Percentiles rank a stretch among this genome's conserved stretches.
Evolutionary conservation across 2,329 filamentous ascomycete genomes (phyloP).

Genomic region (Talaromyces sp.): DNA sequence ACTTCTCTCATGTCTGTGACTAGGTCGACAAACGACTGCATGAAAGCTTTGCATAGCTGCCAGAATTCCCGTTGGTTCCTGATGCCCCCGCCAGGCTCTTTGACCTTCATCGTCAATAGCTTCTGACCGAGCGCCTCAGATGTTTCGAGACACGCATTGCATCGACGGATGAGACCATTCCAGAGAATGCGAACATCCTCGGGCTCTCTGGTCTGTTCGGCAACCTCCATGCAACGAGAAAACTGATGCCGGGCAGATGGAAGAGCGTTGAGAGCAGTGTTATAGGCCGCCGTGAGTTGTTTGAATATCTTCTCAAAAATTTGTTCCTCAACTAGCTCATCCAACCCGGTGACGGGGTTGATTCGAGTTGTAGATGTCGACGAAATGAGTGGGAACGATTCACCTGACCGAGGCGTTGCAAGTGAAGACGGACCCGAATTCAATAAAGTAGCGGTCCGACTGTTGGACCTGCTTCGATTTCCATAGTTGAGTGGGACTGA

Average conservation of each 20-base stretch:
- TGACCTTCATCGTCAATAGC: constrained; percentile 75
- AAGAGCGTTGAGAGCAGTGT: constrained; percentile 65
- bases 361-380: constrained; percentile 45
- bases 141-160: constrained; percentile 63
- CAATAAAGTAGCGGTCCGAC: constrained; percentile 49
- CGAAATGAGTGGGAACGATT: constrained; percentile 60
- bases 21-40: constrained; percentile 44
- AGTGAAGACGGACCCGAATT: constrained; percentile 43
- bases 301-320: constrained; percentile 79
- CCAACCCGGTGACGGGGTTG: constrained; percentile 54
- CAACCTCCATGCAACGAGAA: constrained; percentile 55
- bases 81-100: constrained; percentile 68
- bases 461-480: constrained; percentile 41
- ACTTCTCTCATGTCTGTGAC: constrained; percentile 43
- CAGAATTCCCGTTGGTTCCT: constrained; percentile 55
- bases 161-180: constrained; percentile 66
- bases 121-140: constrained; percentile 66
- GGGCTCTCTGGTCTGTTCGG: constrained; percentile 54
- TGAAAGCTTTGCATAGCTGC: constrained; percentile 61
- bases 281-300: constrained; percentile 66
- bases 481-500: constrained; percentile 23
- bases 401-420: constrained; percentile 70
- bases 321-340: constrained; percentile 67
- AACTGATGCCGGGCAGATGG: constrained; percentile 66
- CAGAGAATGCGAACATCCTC: constrained; percentile 60